Evolutionary conservation across 2,329 filamentous ascomycete species (phyloP), one percentile per base, ranked within the genome.

Genomic region (Calonectria montana): DNA sequence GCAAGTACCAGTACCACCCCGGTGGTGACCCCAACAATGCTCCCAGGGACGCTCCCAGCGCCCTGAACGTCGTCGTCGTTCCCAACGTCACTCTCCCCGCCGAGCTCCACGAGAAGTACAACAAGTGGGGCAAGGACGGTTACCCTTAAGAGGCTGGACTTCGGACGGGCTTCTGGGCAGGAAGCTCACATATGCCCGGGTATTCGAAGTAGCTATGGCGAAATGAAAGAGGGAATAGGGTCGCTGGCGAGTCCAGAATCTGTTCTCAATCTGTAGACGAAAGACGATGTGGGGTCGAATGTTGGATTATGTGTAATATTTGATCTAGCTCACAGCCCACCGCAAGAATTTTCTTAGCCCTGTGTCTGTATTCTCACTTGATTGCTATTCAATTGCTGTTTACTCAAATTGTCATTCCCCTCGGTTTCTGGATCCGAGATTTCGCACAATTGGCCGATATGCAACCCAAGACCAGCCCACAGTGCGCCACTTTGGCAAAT

Each of bases 81-180:
- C 97, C 97, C 81, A 93, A 97, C 82, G 96, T 99, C 82, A 97
- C 93, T 82, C 89, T 98, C 79, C 96, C 97, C 82, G 95, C 93
- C 94, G 90, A 93, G 81, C 91, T 98, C 76, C 97, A 99, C 88
- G 97, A 99, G 80, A 94, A 93, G 88, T 98, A 93, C 92, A 99
- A 99, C 94, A 99, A 99, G 90, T 98, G 94, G 92, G 97, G 97
- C 86, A 98, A 98, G 92, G 97, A 98, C 79, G 96, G 95, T 79
- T 98, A 94, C 87, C 84, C 84, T 78, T 94, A 88, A 83, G 71
- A 35, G 64, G 55, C 62, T 57, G 69, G 47, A 72, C 29, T 43
- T 27, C 41, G 69, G 31, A 65, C 31, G 31, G 45, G 41, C 37
- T 65, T 39, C 65, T 66, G 50, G 45, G 47, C 66, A 62, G 70